These are phyloP conservation scores for Termitomyces titanicus DNA, from an alignment of 768 basidiomycete species.

Conservation along the genomic window DNA sequence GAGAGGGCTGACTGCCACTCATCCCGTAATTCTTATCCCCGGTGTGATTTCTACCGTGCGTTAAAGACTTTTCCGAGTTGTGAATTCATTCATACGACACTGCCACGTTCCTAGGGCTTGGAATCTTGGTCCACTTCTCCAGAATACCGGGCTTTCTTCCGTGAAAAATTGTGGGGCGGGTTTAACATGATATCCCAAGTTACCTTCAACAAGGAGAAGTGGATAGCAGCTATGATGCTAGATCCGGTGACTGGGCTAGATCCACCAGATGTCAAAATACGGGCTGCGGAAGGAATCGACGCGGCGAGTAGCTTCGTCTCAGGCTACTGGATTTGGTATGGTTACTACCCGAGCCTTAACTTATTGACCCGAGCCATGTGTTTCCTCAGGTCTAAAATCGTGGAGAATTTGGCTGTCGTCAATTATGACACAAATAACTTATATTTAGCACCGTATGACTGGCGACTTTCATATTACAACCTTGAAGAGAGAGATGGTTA, in stretches of 20 bases:
- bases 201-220: slow-evolving; percentile 80
- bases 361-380: not conserved
- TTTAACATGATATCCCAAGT: slow-evolving; percentile 82
- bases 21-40: slow-evolving; percentile 85
- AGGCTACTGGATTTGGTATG: slow-evolving; percentile 93
- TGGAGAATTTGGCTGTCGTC: slow-evolving; percentile 91
- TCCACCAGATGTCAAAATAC: slow-evolving; percentile 77
- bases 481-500: slow-evolving; percentile 90
- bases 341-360: not conserved
- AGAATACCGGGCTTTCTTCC: slow-evolving; percentile 84
- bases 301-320: slow-evolving; percentile 84
- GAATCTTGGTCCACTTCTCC: slow-evolving; percentile 93
- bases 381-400: slow-evolving; percentile 72
- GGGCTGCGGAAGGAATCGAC: slow-evolving; percentile 90
- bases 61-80: slow-evolving; percentile 1
- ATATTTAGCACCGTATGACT: slow-evolving; percentile 84
- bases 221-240: slow-evolving; percentile 88
- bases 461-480: slow-evolving; percentile 86
- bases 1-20: slow-evolving; percentile 61
- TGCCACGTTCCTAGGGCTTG: slow-evolving; percentile 47
- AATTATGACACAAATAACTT: slow-evolving; percentile 92
- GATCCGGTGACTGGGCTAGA: slow-evolving; percentile 92
- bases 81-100: not conserved
- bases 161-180: slow-evolving; percentile 82
- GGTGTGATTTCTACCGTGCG: slow-evolving; percentile 85